Percentiles rank a stretch among this genome's conserved stretches.
Evolutionary conservation across 345 rosid species (phyloP).

Genomic region (Cochlearia excelsa): DNA sequence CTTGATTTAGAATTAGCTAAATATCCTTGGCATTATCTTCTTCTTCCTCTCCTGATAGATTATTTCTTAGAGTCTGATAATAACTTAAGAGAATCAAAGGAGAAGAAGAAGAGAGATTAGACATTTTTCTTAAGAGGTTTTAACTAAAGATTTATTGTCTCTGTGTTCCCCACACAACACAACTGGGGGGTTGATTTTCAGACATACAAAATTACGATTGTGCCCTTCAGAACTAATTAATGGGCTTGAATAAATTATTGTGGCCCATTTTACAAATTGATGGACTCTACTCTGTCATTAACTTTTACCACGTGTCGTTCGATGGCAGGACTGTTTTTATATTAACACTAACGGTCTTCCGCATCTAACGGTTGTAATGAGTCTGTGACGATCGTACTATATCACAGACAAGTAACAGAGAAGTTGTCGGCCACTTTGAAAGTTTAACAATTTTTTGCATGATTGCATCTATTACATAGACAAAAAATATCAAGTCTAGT

Average conservation of each 20-base stretch:
- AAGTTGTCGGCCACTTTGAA: no score
- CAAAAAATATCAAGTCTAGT: neutral
- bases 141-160: slow-evolving; percentile 30
- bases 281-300: no score
- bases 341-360: no score
- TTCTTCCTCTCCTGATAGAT: slow-evolving; percentile 20
- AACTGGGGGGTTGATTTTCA: slow-evolving; percentile 16
- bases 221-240: slow-evolving; percentile 1
- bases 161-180: slow-evolving; percentile 27
- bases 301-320: no score
- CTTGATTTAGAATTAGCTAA: slow-evolving; percentile 44
- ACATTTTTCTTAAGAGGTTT: slow-evolving; percentile 26
- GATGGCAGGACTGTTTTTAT: no score
- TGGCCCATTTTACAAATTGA: no score
- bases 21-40: slow-evolving; percentile 77
- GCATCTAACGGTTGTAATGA: neutral
- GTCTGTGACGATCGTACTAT: slow-evolving; percentile 12
- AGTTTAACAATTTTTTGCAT: no score
- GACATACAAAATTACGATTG: neutral
- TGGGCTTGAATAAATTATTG: no score
- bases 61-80: neutral
- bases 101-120: slow-evolving; percentile 26
- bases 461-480: no score
- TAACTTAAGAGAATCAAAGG: neutral
- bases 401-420: slow-evolving; percentile 9